These are phyloP conservation scores for Coemansia sp. DNA, from an alignment of 192 early-diverging fungal genomes.

Conservation along the genomic window DNA sequence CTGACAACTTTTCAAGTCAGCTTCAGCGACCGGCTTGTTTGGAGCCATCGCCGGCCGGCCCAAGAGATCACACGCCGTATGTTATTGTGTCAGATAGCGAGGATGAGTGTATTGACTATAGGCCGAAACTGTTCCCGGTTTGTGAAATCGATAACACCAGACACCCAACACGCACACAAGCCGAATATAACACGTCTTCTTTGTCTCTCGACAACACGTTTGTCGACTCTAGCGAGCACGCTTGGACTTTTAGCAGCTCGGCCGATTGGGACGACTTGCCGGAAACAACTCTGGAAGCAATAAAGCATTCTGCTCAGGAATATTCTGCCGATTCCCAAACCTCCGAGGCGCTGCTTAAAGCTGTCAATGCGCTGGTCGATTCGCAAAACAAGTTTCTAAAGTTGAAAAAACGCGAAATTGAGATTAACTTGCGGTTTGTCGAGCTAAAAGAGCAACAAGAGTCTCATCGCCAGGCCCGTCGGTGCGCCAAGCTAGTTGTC, in stretches of 20 bases:
- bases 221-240: background rate
- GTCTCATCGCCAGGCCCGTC: background rate
- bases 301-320: background rate
- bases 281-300: background rate
- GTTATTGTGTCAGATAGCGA: background rate
- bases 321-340: background rate
- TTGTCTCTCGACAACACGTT: slow-evolving; percentile 2
- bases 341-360: background rate
- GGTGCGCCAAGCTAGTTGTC: background rate
- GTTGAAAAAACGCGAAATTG: background rate
- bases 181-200: background rate
- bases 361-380: background rate
- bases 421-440: background rate
- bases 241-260: background rate
- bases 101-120: background rate
- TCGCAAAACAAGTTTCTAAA: background rate
- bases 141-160: no score
- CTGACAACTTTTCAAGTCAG: background rate
- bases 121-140: background rate
- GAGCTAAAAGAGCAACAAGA: background rate
- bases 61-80: background rate
- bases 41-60: no score
- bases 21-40: no score
- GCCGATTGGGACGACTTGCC: background rate
- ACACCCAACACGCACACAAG: no score